A percentile compares a stretch with the other conserved stretches of the same genome.
These are phyloP conservation scores for Aspergillus sp. DNA, from an alignment of 2,329 filamentous ascomycete genomes.

Conservation along the genomic window DNA sequence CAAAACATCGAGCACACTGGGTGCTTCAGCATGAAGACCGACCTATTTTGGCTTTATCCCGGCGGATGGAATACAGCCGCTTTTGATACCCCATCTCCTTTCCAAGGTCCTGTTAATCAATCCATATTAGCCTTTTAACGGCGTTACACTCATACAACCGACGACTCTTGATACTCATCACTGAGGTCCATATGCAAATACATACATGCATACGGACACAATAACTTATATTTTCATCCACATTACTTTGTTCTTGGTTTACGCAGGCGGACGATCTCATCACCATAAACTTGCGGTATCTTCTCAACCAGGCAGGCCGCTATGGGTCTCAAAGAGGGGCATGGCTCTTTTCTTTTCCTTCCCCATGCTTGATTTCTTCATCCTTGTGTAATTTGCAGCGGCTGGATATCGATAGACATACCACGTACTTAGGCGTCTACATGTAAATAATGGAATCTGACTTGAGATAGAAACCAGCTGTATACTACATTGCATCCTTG, in stretches of 20 bases:
- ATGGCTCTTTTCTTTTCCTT: not conserved
- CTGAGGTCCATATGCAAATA: not conserved
- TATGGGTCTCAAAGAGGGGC: not conserved
- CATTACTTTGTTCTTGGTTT: not conserved
- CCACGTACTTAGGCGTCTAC: not conserved
- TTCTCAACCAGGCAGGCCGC: not conserved
- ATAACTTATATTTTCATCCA: not conserved
- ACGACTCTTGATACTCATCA: not conserved
- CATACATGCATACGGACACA: not conserved
- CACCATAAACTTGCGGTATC: not conserved
- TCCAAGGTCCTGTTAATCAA: constrained; percentile 5
- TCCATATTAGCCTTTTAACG: not conserved
- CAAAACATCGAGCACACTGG: not conserved
- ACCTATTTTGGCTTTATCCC: constrained; percentile 2
- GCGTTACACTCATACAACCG: not conserved
- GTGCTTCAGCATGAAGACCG: not conserved
- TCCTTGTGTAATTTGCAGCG: constrained; percentile 7
- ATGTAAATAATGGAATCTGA: constrained; percentile 8
- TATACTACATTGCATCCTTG: not conserved
- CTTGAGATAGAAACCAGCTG: not conserved
- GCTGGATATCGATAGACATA: not conserved
- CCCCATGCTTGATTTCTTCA: not conserved
- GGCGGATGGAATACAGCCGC: constrained; percentile 5
- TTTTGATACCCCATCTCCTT: constrained; percentile 12
- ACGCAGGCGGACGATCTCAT: not conserved